phyloP scores from a whole-genome alignment of 1,139 yeast genomes.

The Pichia norvegensis region DNA sequence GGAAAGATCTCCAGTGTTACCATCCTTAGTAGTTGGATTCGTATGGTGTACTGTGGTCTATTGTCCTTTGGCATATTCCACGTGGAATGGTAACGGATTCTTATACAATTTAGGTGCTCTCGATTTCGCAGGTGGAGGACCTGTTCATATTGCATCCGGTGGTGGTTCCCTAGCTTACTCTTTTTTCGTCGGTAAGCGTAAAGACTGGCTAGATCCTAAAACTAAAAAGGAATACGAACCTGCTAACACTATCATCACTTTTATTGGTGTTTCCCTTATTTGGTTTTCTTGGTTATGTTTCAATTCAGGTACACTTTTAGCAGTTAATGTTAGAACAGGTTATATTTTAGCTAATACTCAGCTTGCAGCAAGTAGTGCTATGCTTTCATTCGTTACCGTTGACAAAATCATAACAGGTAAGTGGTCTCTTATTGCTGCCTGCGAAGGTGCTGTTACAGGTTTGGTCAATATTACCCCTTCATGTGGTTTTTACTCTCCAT shows the following conservation, averaged over 20 bases:
- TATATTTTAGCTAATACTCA: conserved; percentile 44
- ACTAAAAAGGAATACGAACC: conserved; percentile 30
- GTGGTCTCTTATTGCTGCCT: conserved; percentile 39
- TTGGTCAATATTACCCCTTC: conserved; percentile 46
- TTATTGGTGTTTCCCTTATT: conserved; percentile 41
- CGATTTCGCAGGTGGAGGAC: conserved; percentile 46
- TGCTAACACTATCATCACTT: conserved; percentile 36
- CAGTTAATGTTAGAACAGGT: conserved; percentile 40
- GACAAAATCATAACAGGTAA: conserved; percentile 34
- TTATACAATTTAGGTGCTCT: conserved; percentile 35
- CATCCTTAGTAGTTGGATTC: conserved; percentile 35
- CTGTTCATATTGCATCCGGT: conserved; percentile 42
- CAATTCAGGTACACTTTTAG: conserved; percentile 42
- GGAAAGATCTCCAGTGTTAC: conserved; percentile 37
- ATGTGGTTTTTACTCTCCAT: conserved; percentile 43
- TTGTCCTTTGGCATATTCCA: conserved; percentile 40
- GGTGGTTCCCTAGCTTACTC: conserved; percentile 38
- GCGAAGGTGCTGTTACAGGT: conserved; percentile 44
- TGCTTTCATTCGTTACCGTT: conserved; percentile 31
- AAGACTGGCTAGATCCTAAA: conserved; percentile 30
- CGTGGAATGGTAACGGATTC: conserved; percentile 42
- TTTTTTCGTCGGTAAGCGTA: conserved; percentile 34
- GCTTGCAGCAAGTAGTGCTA: conserved; percentile 39
- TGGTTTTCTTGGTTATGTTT: conserved; percentile 49
- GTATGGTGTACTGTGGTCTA: conserved; percentile 38